A percentile compares a stretch with the other conserved stretches of the same genome.
Evolutionary conservation across 1,139 yeast species (phyloP).

Genomic region (Zygosaccharomyces pseudobailii): DNA sequence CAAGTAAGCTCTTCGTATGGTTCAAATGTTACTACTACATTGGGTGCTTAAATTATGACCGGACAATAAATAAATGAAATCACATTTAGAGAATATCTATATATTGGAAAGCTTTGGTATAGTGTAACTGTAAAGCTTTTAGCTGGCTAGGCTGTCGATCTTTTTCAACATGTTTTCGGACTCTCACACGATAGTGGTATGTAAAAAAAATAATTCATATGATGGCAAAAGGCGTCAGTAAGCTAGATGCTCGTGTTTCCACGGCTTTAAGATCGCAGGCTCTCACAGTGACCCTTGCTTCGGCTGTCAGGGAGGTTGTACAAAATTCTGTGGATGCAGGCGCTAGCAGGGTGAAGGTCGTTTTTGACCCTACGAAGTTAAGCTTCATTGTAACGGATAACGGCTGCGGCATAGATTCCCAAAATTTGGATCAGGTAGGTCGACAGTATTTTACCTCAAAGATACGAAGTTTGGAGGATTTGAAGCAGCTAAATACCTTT

Average conservation of each 20-base stretch:
- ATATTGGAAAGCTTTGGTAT: slow-evolving; percentile 1
- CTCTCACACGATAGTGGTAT: not conserved
- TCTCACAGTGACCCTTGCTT: slow-evolving; percentile 25
- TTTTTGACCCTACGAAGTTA: slow-evolving; percentile 39
- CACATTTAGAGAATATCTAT: not conserved
- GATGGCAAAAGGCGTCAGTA: slow-evolving; percentile 13
- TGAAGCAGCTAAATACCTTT: slow-evolving; percentile 28
- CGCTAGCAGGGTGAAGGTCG: slow-evolving; percentile 41
- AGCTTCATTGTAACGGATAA: slow-evolving; percentile 47
- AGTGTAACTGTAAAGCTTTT: not conserved
- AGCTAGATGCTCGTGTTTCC: slow-evolving; percentile 18
- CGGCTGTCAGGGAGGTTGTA: slow-evolving; percentile 42
- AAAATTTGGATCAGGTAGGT: slow-evolving; percentile 45
- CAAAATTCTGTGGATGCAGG: slow-evolving; percentile 53
- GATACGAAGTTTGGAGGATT: slow-evolving; percentile 29
- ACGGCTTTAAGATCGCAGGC: slow-evolving; percentile 29
- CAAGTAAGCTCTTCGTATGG: not conserved
- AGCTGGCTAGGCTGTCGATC: not conserved
- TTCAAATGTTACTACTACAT: not conserved
- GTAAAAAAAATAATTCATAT: not conserved
- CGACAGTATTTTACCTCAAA: slow-evolving; percentile 46
- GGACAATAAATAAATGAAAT: not conserved
- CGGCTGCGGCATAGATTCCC: slow-evolving; percentile 51
- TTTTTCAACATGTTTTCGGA: not conserved
- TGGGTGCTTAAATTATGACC: not conserved